phyloP scores from a whole-genome alignment of 768 basidiomycete genomes.

The Leccinellum luteum region DNA sequence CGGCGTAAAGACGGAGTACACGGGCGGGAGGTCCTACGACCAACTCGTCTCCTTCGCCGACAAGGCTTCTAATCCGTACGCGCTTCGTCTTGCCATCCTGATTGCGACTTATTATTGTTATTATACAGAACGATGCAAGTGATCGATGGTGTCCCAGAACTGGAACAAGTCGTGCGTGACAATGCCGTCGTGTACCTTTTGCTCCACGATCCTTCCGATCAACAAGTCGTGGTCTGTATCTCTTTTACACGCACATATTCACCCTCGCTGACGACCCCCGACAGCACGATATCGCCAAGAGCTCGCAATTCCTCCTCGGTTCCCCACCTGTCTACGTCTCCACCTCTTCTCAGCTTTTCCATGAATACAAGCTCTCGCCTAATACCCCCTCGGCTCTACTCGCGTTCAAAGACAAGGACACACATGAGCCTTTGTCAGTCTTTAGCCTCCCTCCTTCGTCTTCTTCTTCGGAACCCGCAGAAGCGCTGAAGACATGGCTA shows the following conservation, averaged over 20 bases:
- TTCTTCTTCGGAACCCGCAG: background rate
- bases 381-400: conserved; percentile 60
- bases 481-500: conserved; percentile 51
- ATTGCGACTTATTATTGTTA: background rate
- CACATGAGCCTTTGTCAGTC: conserved; percentile 42
- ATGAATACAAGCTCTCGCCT: conserved; percentile 35
- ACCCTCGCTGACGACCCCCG: background rate
- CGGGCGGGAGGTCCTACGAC: conserved; percentile 66
- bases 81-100: conserved; percentile 4
- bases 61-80: conserved; percentile 72
- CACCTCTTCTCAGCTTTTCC: conserved; percentile 31
- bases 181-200: conserved; percentile 43
- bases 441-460: conserved; percentile 34
- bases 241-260: background rate
- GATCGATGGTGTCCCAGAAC: conserved; percentile 6
- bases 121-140: conserved; percentile 18
- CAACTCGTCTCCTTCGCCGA: conserved; percentile 71
- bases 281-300: conserved; percentile 55
- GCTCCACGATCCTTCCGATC: conserved; percentile 40
- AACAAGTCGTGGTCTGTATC: conserved; percentile 31
- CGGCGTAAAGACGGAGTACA: conserved; percentile 71
- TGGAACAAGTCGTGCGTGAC: conserved; percentile 12
- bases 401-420: conserved; percentile 61
- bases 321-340: conserved; percentile 48
- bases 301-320: conserved; percentile 49